Conservation (phyloP, 192 early-diverging fungal species). For the Gryganskiella cystojenkinii region DNA sequence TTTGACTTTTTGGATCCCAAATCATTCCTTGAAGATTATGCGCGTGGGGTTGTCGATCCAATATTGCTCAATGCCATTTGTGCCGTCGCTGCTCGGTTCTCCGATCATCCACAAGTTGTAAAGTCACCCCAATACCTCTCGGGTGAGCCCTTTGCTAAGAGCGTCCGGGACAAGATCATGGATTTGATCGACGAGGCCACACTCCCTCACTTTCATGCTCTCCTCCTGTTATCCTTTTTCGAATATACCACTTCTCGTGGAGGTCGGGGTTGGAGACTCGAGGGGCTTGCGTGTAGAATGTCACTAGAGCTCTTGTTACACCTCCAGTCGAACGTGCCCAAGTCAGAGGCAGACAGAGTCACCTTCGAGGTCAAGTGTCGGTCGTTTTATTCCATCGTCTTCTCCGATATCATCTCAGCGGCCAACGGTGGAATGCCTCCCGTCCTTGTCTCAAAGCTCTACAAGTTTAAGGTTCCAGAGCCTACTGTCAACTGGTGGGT, state of each 20-base stretch:
- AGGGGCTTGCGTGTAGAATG: conserved; percentile 6
- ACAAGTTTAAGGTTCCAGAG: conserved; percentile 9
- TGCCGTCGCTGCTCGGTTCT: conserved; percentile 1
- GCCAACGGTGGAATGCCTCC: background rate
- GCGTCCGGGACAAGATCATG: background rate
- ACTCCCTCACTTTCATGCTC: conserved; percentile 1
- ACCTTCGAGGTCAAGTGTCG: conserved; percentile 1
- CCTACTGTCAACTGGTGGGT: background rate
- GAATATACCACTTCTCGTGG: conserved; percentile 3
- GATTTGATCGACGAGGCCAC: conserved; percentile 7
- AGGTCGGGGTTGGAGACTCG: background rate
- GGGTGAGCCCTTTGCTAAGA: conserved; percentile 5
- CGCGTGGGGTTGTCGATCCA: background rate
- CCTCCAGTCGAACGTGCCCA: background rate
- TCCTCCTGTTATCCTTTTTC: background rate
- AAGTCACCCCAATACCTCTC: background rate
- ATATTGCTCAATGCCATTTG: background rate
- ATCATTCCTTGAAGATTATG: conserved; percentile 1
- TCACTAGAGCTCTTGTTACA: background rate
- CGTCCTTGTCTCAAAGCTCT: background rate
- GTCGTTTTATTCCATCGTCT: background rate
- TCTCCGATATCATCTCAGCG: conserved; percentile 1
- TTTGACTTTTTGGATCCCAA: conserved; percentile 2
- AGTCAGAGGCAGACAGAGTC: background rate
- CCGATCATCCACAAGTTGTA: conserved; percentile 2